Evolutionary conservation across 768 basidiomycete species (phyloP).

Genomic region (Hypholoma sublateritium): DNA sequence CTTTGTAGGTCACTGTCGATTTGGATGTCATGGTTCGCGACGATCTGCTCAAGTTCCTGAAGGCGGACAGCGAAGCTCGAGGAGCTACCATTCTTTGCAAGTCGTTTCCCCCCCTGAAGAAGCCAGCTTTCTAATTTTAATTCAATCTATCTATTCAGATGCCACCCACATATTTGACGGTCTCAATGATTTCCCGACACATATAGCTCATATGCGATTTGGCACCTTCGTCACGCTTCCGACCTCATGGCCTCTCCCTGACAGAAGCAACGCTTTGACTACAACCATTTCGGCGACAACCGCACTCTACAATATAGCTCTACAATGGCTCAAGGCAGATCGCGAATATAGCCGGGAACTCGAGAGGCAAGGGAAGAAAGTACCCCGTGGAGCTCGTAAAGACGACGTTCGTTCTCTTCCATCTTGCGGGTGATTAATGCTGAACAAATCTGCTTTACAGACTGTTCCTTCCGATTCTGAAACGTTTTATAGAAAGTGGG

Average conservation of each 20-base stretch:
- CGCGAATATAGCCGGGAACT: slow-evolving; percentile 60
- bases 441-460: slow-evolving; percentile 27
- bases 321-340: slow-evolving; percentile 89
- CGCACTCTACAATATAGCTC: slow-evolving; percentile 67
- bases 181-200: slow-evolving; percentile 87
- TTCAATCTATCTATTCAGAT: slow-evolving; percentile 44
- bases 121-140: slow-evolving; percentile 3
- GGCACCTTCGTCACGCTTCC: slow-evolving; percentile 72
- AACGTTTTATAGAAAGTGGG: slow-evolving; percentile 82
- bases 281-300: slow-evolving; percentile 24
- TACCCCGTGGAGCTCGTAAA: slow-evolving; percentile 54
- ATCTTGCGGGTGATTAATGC: slow-evolving; percentile 1
- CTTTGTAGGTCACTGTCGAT: slow-evolving; percentile 86
- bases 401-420: slow-evolving; percentile 42
- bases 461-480: slow-evolving; percentile 73
- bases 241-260: slow-evolving; percentile 60
- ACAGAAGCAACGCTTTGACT: slow-evolving; percentile 7
- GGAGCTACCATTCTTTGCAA: slow-evolving; percentile 86
- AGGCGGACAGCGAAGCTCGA: slow-evolving; percentile 74
- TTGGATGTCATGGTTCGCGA: slow-evolving; percentile 94
- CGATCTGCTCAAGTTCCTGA: slow-evolving; percentile 86
- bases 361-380: slow-evolving; percentile 56
- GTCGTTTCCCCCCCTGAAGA: slow-evolving; percentile 23
- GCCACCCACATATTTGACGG: slow-evolving; percentile 99
- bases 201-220: slow-evolving; percentile 88